Percentiles rank a stretch among this genome's conserved stretches.
These are phyloP conservation scores for Sisymbrium altissimum DNA, from an alignment of 345 rosid species.

Conservation along the genomic window DNA sequence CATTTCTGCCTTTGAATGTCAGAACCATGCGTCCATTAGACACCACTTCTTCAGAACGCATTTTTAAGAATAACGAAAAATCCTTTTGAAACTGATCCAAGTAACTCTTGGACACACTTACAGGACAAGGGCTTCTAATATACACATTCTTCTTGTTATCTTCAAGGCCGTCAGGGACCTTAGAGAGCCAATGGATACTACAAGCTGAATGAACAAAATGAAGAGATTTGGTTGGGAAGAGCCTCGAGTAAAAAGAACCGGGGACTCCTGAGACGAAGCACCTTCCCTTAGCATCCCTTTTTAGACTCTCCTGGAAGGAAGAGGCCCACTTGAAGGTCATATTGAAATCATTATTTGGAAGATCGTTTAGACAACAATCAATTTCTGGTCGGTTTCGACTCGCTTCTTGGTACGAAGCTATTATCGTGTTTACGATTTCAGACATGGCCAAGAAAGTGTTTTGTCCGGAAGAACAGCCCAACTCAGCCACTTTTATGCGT, in stretches of 20 bases:
- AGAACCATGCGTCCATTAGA: slow-evolving; percentile 39
- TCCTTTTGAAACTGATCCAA: slow-evolving; percentile 40
- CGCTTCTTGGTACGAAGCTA: background rate
- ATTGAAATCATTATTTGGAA: slow-evolving; percentile 43
- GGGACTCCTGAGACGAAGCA: slow-evolving; percentile 40
- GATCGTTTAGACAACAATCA: slow-evolving; percentile 15
- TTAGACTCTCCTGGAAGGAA: background rate
- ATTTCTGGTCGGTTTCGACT: slow-evolving; percentile 14
- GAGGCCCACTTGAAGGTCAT: background rate
- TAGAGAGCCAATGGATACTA: slow-evolving; percentile 44
- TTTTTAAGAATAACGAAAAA: slow-evolving; percentile 35
- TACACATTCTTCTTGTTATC: slow-evolving; percentile 23
- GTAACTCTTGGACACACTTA: slow-evolving; percentile 31
- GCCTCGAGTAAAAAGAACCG: slow-evolving; percentile 23
- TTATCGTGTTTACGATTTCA: slow-evolving; percentile 5
- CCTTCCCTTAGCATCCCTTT: background rate
- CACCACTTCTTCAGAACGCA: slow-evolving; percentile 37
- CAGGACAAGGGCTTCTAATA: slow-evolving; percentile 29
- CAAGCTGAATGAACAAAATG: slow-evolving; percentile 40
- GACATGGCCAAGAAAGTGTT: slow-evolving; percentile 22
- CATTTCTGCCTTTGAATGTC: slow-evolving; percentile 27
- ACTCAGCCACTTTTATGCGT: slow-evolving; percentile 31
- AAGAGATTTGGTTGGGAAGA: slow-evolving; percentile 30
- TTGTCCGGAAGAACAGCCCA: slow-evolving; percentile 50
- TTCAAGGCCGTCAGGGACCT: slow-evolving; percentile 25